Evolutionary conservation across 441 rosid genomes (phyloP), one percentile per base, ranked within the genome.

Genomic region (Erodium moschatum): DNA sequence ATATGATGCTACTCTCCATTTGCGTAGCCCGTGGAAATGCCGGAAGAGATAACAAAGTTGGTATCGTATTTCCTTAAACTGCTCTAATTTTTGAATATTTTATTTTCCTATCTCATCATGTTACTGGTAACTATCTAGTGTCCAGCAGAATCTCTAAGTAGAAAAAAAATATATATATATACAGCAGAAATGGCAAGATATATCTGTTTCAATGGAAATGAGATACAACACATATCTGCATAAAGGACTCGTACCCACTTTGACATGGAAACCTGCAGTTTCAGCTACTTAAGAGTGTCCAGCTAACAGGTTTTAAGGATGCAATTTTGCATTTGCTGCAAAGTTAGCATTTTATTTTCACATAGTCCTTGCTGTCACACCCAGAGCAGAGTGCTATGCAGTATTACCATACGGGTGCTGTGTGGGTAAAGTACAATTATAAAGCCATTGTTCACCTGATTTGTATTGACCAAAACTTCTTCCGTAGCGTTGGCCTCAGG

Each of bases 381-480:
- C 7, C 8, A 40, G 11, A 40, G 11, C 11, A 40, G 46, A 40
- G 11, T 40, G 46, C 8, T 40, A 40, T 40, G 46, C 46, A 40
- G 46, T 40, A 40, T 40, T 40, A 40, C 46, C 46, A 40, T 4
- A 40, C 8, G 46, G 46, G 11, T 40, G 9, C 46, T 40, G 46
- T 40, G 10, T 40, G 11, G 8, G 46, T 6, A 40, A 8, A 40
- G 46, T 40, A 13, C n/a, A 13, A 13, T 46, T 10, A 10, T 13
- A 46, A 11, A 8, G 6, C 54, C n/a, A 46, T 16, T 2, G 58
- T 67, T 75, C 13, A 85, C 98, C 85, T 89, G 91, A 83, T 89
- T 89, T 2, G 97, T 88, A 69, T 89, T 93, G 80, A 88, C 91
- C 79, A 91, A 80, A 80, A 91, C 92, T 61, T 90, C 88, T 76